phyloP scores from a whole-genome alignment of 495 filamentous ascomycete species.

The Opeltia flavorubescens region DNA sequence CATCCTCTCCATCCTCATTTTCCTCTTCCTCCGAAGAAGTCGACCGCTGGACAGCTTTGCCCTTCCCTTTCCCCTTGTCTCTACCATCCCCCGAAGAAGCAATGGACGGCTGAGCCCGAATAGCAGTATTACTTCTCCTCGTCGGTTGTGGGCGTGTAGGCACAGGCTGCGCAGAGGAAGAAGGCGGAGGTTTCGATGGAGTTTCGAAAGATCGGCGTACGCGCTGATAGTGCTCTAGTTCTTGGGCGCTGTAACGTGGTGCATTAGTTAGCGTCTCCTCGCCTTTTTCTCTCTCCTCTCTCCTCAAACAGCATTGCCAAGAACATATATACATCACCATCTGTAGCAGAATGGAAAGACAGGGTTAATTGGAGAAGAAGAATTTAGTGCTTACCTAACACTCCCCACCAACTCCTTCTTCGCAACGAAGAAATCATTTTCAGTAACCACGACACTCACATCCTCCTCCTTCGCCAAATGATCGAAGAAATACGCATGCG shows the following conservation, averaged over 20 bases:
- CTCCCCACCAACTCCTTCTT: constrained; percentile 76
- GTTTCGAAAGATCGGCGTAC: constrained; percentile 71
- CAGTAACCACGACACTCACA: constrained; percentile 69
- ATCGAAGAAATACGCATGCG: constrained; percentile 89
- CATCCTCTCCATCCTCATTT: constrained; percentile 4
- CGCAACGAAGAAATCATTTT: constrained; percentile 72
- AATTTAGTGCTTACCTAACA: constrained; percentile 43
- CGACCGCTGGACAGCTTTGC: constrained; percentile 10
- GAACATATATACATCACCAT: too few relatives aligned
- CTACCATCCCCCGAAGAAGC: too few relatives aligned
- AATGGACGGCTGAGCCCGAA: background rate
- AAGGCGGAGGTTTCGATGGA: constrained; percentile 1
- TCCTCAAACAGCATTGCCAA: too few relatives aligned
- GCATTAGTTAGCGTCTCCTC: constrained; percentile 8
- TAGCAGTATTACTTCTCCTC: constrained; percentile 1
- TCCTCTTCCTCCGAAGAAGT: too few relatives aligned
- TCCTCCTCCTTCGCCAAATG: constrained; percentile 74
- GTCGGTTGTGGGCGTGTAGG: constrained; percentile 1
- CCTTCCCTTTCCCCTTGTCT: constrained; percentile 16
- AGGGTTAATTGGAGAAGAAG: constrained; percentile 6
- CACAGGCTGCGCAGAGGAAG: background rate
- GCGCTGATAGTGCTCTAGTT: constrained; percentile 78
- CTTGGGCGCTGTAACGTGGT: constrained; percentile 49
- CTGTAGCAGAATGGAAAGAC: too few relatives aligned
- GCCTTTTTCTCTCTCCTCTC: too few relatives aligned